Evolutionary conservation across 1,284 basidiomycete genomes (phyloP).

Genomic region (Bondarzewia mesenterica): DNA sequence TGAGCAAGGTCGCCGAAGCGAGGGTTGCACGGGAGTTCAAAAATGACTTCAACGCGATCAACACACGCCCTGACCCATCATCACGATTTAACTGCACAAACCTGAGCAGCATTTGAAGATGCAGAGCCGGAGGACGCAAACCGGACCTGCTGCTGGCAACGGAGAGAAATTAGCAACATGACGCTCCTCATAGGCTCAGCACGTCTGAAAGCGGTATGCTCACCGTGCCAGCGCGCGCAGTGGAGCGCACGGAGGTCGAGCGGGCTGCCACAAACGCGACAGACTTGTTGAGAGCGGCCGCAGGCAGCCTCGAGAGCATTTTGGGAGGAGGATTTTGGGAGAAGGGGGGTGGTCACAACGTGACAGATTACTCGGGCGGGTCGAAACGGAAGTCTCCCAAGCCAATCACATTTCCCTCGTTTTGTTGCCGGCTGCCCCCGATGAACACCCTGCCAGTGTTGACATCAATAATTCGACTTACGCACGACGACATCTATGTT

Average conservation of each 20-base stretch:
- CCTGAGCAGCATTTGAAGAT: constrained; percentile 53
- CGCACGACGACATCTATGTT: no score
- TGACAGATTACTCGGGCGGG: constrained; percentile 18
- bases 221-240: constrained; percentile 39
- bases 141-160: constrained; percentile 41
- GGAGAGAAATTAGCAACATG: constrained; percentile 8
- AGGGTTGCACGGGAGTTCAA: constrained; percentile 74
- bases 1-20: constrained; percentile 69
- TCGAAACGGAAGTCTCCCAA: constrained; percentile 17
- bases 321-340: constrained; percentile 36
- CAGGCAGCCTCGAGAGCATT: constrained; percentile 74
- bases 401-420: constrained; percentile 19
- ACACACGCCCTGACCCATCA: not conserved
- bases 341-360: constrained; percentile 19
- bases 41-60: constrained; percentile 27
- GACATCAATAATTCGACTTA: no score
- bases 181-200: not conserved
- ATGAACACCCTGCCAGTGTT: no score
- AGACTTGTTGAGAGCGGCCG: constrained; percentile 53
- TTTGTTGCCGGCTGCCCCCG: no score
- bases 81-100: constrained; percentile 17
- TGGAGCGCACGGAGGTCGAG: constrained; percentile 28
- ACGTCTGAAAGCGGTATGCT: constrained; percentile 5
- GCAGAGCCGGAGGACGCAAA: constrained; percentile 55
- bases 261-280: constrained; percentile 29